phyloP scores from a whole-genome alignment of 257 asterid genomes.

The Nicotiana benthamiana region DNA sequence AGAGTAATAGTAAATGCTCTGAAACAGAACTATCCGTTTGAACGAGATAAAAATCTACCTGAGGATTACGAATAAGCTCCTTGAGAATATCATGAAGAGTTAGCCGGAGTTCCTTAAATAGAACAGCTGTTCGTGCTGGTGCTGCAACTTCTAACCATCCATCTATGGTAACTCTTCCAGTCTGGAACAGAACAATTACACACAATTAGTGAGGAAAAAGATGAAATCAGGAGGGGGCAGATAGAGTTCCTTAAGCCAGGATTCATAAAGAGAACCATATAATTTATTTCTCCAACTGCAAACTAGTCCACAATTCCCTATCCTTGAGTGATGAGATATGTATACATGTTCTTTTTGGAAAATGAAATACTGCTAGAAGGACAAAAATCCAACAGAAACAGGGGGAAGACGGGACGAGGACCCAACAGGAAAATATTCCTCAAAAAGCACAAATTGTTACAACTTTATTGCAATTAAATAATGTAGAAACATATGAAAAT shows the following conservation, averaged over 20 bases:
- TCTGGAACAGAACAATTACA: constrained; percentile 36
- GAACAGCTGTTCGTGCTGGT: constrained; percentile 94
- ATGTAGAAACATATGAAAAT: neutral
- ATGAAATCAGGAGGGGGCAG: neutral
- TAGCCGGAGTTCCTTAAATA: constrained; percentile 75
- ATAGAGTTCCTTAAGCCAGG: neutral
- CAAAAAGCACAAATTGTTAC: neutral
- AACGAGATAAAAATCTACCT: constrained; percentile 37
- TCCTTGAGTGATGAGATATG: neutral
- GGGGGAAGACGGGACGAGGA: neutral
- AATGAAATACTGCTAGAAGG: neutral
- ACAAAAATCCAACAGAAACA: neutral
- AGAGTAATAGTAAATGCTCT: neutral
- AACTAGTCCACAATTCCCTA: neutral
- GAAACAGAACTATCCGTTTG: neutral
- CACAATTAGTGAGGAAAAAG: neutral
- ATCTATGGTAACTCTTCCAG: constrained; percentile 65
- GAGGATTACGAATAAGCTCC: constrained; percentile 78
- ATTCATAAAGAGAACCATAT: neutral
- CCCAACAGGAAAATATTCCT: neutral
- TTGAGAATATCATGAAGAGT: constrained; percentile 75
- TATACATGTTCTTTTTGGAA: neutral
- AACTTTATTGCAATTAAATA: neutral
- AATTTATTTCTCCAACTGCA: neutral
- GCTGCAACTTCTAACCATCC: constrained; percentile 85